Evolutionary conservation across 192 early-diverging fungal genomes (phyloP), one percentile per base, ranked within the genome.

Genomic region (Podochytrium sp.): DNA sequence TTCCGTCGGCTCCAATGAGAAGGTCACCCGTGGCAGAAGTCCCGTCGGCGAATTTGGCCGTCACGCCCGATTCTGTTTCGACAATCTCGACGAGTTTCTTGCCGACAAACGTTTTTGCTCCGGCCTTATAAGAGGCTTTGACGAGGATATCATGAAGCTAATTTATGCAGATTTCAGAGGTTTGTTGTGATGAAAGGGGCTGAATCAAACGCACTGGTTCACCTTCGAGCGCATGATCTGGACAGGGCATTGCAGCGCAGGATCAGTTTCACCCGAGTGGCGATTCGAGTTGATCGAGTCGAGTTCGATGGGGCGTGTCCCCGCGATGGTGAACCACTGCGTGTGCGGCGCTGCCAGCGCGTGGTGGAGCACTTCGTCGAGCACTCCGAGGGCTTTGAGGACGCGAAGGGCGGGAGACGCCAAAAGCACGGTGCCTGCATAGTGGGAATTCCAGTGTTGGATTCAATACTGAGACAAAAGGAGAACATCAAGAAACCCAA

Each of bases 1-100:
- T 43, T 41, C 73, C 73, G 52, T 75, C 73, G 34, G 63, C 61
- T 16, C 73, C 73, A 32, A 75, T 35, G 35, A 75, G 42, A 27
- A 75, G 4, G 39, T 71, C 51, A 7, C 65, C 73, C 3, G 7
- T 38, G 32, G 29, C 43, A 7, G 6, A 25, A 2, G 50, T 51
- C 14, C 64, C 73, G 52, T 70, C 73, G 25, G 12, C 50, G 64
- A 75, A 75, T 5, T 10, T 53, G 18, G 73, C 73, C 14, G 73
- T 71, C 20, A 70, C 73, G n/a, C n/a, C n/a, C n/a, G n/a, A n/a
- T n/a, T n/a, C n/a, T n/a, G n/a, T n/a, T n/a, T n/a, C n/a, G n/a
- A n/a, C n/a, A n/a, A n/a, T n/a, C n/a, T n/a, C n/a, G n/a, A n/a
- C n/a, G n/a, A n/a, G n/a, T n/a, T n/a, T n/a, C n/a, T n/a, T n/a